These are phyloP conservation scores for Alternaria ethzedia DNA, from an alignment of 2,329 filamentous ascomycete species.

Conservation along the genomic window DNA sequence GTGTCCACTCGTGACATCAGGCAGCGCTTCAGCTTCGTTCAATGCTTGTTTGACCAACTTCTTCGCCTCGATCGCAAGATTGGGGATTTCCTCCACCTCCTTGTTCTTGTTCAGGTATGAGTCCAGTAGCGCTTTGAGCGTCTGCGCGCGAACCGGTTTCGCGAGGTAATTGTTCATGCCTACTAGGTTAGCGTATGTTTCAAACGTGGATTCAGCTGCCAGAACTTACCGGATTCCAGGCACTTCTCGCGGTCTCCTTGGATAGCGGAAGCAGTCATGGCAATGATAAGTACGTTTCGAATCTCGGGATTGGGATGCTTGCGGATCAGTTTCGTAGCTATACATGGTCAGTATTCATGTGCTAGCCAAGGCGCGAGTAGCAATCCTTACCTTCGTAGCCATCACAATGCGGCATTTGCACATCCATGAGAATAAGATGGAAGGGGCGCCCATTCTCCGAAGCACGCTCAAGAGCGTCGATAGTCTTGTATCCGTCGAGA, in stretches of 20 bases:
- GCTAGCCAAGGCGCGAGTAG: not conserved
- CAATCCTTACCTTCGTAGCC: constrained; percentile 70
- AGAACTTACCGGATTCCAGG: not conserved
- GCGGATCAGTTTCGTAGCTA: constrained; percentile 80
- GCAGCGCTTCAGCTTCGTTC: constrained; percentile 21
- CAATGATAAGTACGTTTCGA: constrained; percentile 86
- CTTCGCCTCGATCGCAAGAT: constrained; percentile 55
- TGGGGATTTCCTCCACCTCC: constrained; percentile 43
- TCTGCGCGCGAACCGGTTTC: constrained; percentile 89
- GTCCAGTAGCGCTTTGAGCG: constrained; percentile 83
- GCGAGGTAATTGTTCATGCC: constrained; percentile 98
- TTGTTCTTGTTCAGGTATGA: constrained; percentile 64
- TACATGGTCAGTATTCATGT: constrained; percentile 14
- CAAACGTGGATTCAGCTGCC: not conserved
- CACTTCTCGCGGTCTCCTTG: constrained; percentile 87
- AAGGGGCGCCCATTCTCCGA: constrained; percentile 77
- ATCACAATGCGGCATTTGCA: constrained; percentile 93
- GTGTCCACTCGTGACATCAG: constrained; percentile 1
- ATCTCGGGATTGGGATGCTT: constrained; percentile 78
- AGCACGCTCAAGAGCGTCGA: constrained; percentile 80
- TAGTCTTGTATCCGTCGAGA: constrained; percentile 85
- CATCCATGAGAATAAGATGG: constrained; percentile 93
- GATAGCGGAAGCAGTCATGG: constrained; percentile 95
- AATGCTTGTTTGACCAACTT: constrained; percentile 49
- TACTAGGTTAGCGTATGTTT: constrained; percentile 58